phyloP scores from a whole-genome alignment of 345 rosid genomes.

The Melaleuca alternifolia region DNA sequence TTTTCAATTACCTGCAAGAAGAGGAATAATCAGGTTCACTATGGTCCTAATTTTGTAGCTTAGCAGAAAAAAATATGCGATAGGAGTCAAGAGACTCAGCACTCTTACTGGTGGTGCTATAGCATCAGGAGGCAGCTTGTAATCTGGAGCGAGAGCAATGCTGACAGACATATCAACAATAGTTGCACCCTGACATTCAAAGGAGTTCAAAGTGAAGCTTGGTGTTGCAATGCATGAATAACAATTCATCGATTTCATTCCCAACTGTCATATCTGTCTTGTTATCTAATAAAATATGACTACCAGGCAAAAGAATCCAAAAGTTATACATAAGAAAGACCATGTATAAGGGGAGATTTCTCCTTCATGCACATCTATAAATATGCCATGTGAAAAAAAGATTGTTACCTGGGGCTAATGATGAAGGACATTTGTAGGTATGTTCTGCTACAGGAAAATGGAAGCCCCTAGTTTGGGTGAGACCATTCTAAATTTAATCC shows the following conservation, averaged over 20 bases:
- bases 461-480: not conserved
- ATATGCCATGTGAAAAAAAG: not conserved
- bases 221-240: not conserved
- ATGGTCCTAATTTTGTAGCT: not conserved
- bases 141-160: slow-evolving; percentile 61
- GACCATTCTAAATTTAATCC: not conserved
- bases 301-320: not conserved
- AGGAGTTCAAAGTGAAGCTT: not conserved
- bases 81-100: not conserved
- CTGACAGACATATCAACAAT: slow-evolving; percentile 74
- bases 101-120: slow-evolving; percentile 45
- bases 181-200: slow-evolving; percentile 72
- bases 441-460: not conserved
- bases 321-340: not conserved
- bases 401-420: not conserved
- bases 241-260: not conserved
- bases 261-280: not conserved
- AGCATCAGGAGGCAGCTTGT: slow-evolving; percentile 73
- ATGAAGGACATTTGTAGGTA: not conserved
- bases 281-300: not conserved
- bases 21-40: not conserved
- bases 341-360: not conserved
- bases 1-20: slow-evolving; percentile 34
- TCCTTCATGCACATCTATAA: not conserved
- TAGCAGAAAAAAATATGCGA: not conserved